Conservation (phyloP, 768 basidiomycete genomes). For the Candolleomyces eurysporus region DNA sequence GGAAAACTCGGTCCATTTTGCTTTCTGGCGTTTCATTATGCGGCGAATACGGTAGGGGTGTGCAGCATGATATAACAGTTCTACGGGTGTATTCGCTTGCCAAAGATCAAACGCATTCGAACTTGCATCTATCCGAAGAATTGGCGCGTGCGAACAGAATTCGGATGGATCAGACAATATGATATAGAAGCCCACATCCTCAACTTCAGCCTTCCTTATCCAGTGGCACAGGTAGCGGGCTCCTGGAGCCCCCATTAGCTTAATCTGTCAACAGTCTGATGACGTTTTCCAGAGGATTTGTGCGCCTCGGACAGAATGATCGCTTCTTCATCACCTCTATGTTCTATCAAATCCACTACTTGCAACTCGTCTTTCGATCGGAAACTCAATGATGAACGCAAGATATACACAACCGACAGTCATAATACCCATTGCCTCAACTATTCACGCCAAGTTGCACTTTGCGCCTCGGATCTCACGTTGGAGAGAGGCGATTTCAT, state of each 20-base stretch:
- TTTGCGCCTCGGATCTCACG: slow-evolving; percentile 39
- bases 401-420: background rate
- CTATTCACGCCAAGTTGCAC: slow-evolving; percentile 34
- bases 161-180: no score
- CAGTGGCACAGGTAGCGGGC: no score
- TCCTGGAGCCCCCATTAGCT: no score
- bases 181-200: no score
- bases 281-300: slow-evolving; percentile 16
- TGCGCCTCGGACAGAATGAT: slow-evolving; percentile 22
- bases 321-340: slow-evolving; percentile 30
- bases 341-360: slow-evolving; percentile 38
- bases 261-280: slow-evolving; percentile 13
- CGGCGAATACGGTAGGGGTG: background rate
- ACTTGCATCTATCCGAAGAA: background rate
- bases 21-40: background rate
- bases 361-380: slow-evolving; percentile 20
- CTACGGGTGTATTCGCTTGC: no score
- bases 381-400: slow-evolving; percentile 1
- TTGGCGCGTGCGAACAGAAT: no score
- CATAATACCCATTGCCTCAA: slow-evolving; percentile 38
- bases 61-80: background rate
- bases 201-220: no score
- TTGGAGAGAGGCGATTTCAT: slow-evolving; percentile 33
- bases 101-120: background rate
- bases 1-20: slow-evolving; percentile 21